Evolutionary conservation across 1,284 basidiomycete species (phyloP).

Genomic region (Crepidotus sp.): DNA sequence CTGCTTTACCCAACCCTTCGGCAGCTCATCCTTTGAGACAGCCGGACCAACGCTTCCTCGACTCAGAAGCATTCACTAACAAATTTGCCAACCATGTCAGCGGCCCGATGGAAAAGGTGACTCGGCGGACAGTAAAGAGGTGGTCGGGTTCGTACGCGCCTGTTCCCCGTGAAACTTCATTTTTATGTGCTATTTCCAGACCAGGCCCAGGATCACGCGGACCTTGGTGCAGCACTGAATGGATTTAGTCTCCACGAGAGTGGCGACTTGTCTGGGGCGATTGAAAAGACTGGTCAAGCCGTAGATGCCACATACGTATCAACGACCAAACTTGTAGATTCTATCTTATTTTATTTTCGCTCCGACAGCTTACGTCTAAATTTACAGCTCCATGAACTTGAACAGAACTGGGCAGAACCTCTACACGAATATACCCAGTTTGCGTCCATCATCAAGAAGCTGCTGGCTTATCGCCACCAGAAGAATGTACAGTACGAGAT

Average conservation of each 20-base stretch:
- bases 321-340: slow-evolving; percentile 72
- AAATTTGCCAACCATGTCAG: slow-evolving; percentile 91
- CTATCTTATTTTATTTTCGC: not conserved
- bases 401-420: slow-evolving; percentile 92
- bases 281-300: slow-evolving; percentile 93
- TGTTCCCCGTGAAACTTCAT: not conserved
- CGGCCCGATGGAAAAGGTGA: slow-evolving; percentile 93
- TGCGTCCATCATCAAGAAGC: slow-evolving; percentile 86
- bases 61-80: slow-evolving; percentile 93
- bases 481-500: slow-evolving; percentile 98
- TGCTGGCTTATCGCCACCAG: slow-evolving; percentile 92
- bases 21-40: slow-evolving; percentile 77
- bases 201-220: slow-evolving; percentile 83
- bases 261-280: slow-evolving; percentile 62
- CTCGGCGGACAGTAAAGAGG: slow-evolving; percentile 82
- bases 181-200: slow-evolving; percentile 37
- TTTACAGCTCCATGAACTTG: slow-evolving; percentile 80
- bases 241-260: slow-evolving; percentile 89
- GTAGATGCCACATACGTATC: slow-evolving; percentile 91
- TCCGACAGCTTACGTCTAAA: not conserved
- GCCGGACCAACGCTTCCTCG: slow-evolving; percentile 90
- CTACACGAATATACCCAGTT: slow-evolving; percentile 96
- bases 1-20: slow-evolving; percentile 82
- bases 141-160: slow-evolving; percentile 67
- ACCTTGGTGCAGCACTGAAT: slow-evolving; percentile 92